Evolutionary conservation across 441 rosid species (phyloP), one percentile per base, ranked within the genome.

Genomic region (Bocquillonia castaneifolia): DNA sequence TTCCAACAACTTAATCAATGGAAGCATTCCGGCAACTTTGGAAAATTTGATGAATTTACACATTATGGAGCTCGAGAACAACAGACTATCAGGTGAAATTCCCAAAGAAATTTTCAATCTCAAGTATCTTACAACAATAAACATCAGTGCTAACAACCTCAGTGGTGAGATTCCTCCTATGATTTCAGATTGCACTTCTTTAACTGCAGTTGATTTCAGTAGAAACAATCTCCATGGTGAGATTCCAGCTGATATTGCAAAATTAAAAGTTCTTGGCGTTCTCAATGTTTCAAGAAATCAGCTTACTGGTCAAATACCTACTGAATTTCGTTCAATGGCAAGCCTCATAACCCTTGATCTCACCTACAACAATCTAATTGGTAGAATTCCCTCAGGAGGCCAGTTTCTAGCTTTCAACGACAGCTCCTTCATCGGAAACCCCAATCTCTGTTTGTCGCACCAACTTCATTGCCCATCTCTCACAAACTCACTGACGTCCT

Each of bases 291-390:
- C 96, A 23, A 74, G 81, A 1, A 92, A 92, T 73, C 81, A 79
- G 25, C 75, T 92, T 18, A 84, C 85, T 5, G 98, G 98, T 2
- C 72, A 77, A 64, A 82, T 93, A 28, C 93, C 96, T 0, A 70
- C n/a, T 29, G 93, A 88, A 63, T 82, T 92, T 47, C 75, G 82
- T 14, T 70, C 48, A 78, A 92, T 90, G 92, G 79, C 76, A 1
- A 88, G 96, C 26, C 89, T 92, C 54, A 87, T 93, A 3, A 80
- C 80, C 15, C 91, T 92, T 3, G 96, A 92, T 73, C 82, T 92
- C 76, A 82, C 95, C 8, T 73, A 74, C 78, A 90, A 92, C 74
- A 81, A 88, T 60, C 77, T 92, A 66, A 17, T 72, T 0, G 95
- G 98, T 1, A 73, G 72, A 68, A 69, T 92, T 45, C 96, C 98